Conservation (phyloP, 1,284 basidiomycete genomes). For the Trichosporon inkin region DNA sequence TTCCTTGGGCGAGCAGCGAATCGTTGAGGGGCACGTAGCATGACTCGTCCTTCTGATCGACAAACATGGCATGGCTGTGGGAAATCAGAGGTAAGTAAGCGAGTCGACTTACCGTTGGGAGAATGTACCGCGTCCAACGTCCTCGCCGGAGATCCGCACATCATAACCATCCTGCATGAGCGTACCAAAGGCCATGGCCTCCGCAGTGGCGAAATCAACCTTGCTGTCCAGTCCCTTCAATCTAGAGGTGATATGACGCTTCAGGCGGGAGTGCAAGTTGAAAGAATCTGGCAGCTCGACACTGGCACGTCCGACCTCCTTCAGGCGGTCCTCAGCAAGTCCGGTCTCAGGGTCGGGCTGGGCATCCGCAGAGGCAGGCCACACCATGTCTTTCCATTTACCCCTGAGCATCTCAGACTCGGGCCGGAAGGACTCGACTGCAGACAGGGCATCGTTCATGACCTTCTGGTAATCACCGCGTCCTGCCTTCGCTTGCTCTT, state of each 20-base stretch:
- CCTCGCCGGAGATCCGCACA: conserved; percentile 81
- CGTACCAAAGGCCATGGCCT: conserved; percentile 80
- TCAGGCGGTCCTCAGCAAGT: conserved; percentile 56
- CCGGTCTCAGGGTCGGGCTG: conserved; percentile 64
- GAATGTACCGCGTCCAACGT: conserved; percentile 84
- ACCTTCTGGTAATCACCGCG: conserved; percentile 60
- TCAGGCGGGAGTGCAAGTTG: conserved; percentile 74
- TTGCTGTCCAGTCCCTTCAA: conserved; percentile 64
- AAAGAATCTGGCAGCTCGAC: conserved; percentile 69
- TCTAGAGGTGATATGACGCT: conserved; percentile 71
- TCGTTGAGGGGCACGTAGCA: conserved; percentile 72
- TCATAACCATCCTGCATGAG: conserved; percentile 73
- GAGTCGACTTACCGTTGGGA: conserved; percentile 62
- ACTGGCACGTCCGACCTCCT: conserved; percentile 63
- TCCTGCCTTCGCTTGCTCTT: conserved; percentile 54
- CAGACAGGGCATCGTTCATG: conserved; percentile 60
- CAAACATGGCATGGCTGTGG: conserved; percentile 77
- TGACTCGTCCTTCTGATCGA: conserved; percentile 74
- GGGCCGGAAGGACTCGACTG: conserved; percentile 56
- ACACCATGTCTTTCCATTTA: conserved; percentile 65
- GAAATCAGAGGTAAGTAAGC: conserved; percentile 1
- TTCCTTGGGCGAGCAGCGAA: conserved; percentile 57
- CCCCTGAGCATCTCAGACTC: conserved; percentile 58
- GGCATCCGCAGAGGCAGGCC: conserved; percentile 62
- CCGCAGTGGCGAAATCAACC: conserved; percentile 84